Evolutionary conservation across 108 stramenopile genomes (phyloP).

Genomic region (Cyclostephanos invisitatus): DNA sequence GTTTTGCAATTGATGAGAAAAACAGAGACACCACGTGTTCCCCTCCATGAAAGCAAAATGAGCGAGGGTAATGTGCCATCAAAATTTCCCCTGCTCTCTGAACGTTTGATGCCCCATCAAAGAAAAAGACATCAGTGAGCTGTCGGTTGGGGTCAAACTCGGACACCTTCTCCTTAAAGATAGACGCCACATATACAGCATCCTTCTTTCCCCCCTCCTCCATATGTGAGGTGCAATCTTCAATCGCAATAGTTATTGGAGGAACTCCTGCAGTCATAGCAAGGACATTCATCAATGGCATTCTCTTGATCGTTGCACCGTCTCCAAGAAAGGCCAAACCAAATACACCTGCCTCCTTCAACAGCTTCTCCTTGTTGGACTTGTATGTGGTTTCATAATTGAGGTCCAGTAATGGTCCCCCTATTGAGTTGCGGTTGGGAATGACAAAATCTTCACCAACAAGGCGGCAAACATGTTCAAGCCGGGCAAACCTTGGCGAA

Average conservation of each 20-base stretch:
- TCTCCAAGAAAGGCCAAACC: constrained; percentile 13
- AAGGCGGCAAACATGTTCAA: neutral
- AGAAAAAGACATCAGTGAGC: too few species aligned
- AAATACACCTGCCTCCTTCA: constrained; percentile 3
- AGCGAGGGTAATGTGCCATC: constrained; percentile 7
- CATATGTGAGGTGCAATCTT: constrained; percentile 24
- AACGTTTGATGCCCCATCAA: constrained; percentile 32
- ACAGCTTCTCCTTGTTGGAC: constrained; percentile 5
- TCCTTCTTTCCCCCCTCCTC: constrained; percentile 30
- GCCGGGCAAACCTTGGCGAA: constrained; percentile 1
- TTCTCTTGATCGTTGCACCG: constrained; percentile 16
- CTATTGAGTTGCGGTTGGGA: constrained; percentile 7
- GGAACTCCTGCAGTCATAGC: neutral
- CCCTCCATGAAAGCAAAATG: constrained; percentile 17
- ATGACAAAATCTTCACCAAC: constrained; percentile 7
- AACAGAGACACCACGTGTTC: constrained; percentile 29
- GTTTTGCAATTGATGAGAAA: constrained; percentile 9
- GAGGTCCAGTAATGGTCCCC: constrained; percentile 20
- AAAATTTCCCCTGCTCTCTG: constrained; percentile 21
- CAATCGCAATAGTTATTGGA: neutral
- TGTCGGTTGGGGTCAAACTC: constrained; percentile 19
- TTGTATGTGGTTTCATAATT: constrained; percentile 2
- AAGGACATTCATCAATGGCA: constrained; percentile 14
- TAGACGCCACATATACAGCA: neutral
- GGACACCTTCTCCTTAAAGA: constrained; percentile 5